Base-by-base conservation (phyloP, 108 stramenopile species). In the Discostella pseudostelligera region DNA sequence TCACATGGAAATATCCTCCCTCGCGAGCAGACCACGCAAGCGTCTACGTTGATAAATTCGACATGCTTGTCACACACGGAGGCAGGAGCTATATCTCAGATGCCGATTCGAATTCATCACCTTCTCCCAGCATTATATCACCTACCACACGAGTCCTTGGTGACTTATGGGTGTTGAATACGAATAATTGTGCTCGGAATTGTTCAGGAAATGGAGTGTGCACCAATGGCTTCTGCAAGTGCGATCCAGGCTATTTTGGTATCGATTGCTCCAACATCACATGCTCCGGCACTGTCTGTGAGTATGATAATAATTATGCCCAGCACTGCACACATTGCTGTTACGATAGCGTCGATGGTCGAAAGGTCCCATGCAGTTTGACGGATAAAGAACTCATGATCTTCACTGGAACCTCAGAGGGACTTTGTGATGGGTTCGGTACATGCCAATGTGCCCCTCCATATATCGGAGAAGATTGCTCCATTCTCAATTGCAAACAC, bases 381-480 rank as follows among this genome's bases (percentile, higher is more conserved):
- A 65, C 74, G 24, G 67, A 80, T 40, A 24, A 53, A 14, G 58
- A 69, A 56, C 11, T 50, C 6, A 62, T 57, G 51, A 35, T 49
- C 13, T 79, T 79, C 32, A 82, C 88, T 0, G 91, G 91, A 17
- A 70, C 78, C 22, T 76, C 76, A 0, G 74, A 95, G 59, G 94
- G 94, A 39, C 86, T 93, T 43, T 95, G 94, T 68, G 88, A 95
- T 69, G 89, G 94, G 7, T 95, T 86, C 69, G 94, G 92, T 10
- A 78, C 83, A 5, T 89, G 91, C 62, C 89, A 90, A 69, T 95
- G 94, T 70, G 83, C 86, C 19, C 94, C 94, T 36, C 94, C 94
- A 8, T 95, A 84, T 66, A 75, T 95, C 16, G 83, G 83, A 8
- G 84, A 86, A 39, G 91, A 93, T 67, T 90, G 89, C 67, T 65